phyloP scores from a whole-genome alignment of 495 filamentous ascomycete genomes.

The Aspergillus diversus region DNA sequence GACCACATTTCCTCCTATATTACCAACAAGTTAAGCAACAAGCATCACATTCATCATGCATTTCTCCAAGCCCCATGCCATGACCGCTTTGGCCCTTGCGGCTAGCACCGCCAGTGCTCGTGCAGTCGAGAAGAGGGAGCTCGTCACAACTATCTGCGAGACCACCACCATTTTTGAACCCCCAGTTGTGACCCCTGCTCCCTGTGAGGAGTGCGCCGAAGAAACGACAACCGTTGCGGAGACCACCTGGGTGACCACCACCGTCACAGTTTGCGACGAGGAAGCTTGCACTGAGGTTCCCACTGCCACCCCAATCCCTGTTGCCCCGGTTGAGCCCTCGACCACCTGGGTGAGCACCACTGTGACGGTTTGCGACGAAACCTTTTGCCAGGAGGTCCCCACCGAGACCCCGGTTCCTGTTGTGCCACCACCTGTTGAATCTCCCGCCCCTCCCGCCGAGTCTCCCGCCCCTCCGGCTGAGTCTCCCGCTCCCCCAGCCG shows the following conservation, averaged over 20 bases:
- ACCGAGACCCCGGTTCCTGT: conserved; percentile 10
- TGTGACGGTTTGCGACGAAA: conserved; percentile 7
- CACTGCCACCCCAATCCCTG: conserved; percentile 8
- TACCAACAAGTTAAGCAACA: background rate
- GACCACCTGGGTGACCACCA: conserved; percentile 6
- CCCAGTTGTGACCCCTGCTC: conserved; percentile 2
- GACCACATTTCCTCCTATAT: background rate
- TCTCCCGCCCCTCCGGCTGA: background rate
- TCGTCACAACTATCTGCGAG: conserved; percentile 17
- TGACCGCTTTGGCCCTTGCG: conserved; percentile 26
- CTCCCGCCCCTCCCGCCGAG: background rate
- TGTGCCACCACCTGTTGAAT: background rate
- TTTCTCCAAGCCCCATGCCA: conserved; percentile 21
- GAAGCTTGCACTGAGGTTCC: conserved; percentile 5
- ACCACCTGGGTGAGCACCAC: conserved; percentile 7
- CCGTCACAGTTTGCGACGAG: conserved; percentile 8
- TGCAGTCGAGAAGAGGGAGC: conserved; percentile 9
- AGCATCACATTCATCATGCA: conserved; percentile 22
- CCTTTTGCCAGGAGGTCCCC: conserved; percentile 10
- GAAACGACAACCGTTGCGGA: conserved; percentile 7
- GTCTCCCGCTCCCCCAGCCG: background rate
- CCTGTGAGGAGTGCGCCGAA: background rate
- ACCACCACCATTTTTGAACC: conserved; percentile 1
- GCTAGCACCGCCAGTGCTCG: conserved; percentile 24
- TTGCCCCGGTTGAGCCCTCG: background rate